Percentiles rank a stretch among this genome's conserved stretches.
These are phyloP conservation scores for Leccinum fibrillosum DNA, from an alignment of 768 basidiomycete species.

Conservation along the genomic window DNA sequence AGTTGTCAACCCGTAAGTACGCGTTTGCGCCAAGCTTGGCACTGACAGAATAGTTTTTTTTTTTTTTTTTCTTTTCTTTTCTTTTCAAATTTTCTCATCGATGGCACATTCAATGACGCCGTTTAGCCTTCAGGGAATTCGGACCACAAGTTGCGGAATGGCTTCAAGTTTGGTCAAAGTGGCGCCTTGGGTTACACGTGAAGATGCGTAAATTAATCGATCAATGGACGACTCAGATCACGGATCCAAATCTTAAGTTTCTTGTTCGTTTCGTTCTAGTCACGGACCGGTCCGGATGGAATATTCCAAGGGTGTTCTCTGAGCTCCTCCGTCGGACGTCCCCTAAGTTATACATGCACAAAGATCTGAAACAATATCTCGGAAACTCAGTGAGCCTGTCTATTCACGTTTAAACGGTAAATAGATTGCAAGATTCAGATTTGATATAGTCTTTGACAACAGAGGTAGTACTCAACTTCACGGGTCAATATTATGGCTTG, in stretches of 20 bases:
- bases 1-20: background rate
- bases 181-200: background rate
- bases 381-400: background rate
- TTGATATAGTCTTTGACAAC: background rate
- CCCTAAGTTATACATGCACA: background rate
- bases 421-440: background rate
- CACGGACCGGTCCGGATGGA: background rate
- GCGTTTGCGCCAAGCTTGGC: background rate
- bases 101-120: background rate
- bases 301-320: background rate
- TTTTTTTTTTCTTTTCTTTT: background rate
- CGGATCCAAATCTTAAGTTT: background rate
- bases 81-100: background rate
- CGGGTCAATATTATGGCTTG: background rate
- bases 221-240: background rate
- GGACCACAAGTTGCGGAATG: background rate
- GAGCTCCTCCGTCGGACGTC: background rate
- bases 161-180: background rate
- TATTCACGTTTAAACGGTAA: background rate
- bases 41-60: background rate
- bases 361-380: background rate
- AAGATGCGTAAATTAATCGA: background rate
- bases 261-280: background rate
- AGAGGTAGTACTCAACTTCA: background rate
- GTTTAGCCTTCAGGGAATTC: background rate